Evolutionary conservation across 179 eudicot genomes (phyloP), one percentile per base, ranked within the genome.

Genomic region (Beta corolliflora): DNA sequence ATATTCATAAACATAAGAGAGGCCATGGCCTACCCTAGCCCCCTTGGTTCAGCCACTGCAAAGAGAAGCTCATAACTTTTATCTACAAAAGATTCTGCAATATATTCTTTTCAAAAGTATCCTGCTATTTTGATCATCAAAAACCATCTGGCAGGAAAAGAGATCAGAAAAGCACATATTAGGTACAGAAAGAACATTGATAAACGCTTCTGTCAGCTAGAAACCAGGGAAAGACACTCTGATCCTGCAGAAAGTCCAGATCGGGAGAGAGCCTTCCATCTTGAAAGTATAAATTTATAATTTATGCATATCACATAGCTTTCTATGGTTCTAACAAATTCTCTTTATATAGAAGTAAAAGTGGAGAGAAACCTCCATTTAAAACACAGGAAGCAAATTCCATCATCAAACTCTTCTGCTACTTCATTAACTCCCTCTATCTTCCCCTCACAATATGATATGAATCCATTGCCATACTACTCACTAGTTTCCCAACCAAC

Each of bases 341-440:
- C 11, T 68, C 72, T 18, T 36, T 36, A 1, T 31, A 29, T 66
- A 29, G 71, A 66, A 0, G 65, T 61, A 61, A 55, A 21, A 7
- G 21, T 61, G 65, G 65, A 61, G 65, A 61, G 5, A 61, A n/a
- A 61, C 65, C 65, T 61, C 65, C 65, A 61, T 61, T 11, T 61
- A 7, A 14, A 64, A 64, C 41, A 23, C 25, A 31, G 8, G 11
- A 64, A 64, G 41, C 36, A 64, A 11, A 23, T 64, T 11, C 15
- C 41, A 25, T 23, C 0, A 25, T 3, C 41, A 64, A 10, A 9
- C 41, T 64, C 36, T 64, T 64, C 65, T 61, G 16, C 19, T 12
- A 7, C 5, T 61, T 61, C 13, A 5, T 21, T 36, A 64, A 25
- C 16, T 64, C 41, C 68, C 36, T 64, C 14, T 11, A 64, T 25